phyloP scores from a whole-genome alignment of 2,329 filamentous ascomycete genomes.

The Penicillium sp. region DNA sequence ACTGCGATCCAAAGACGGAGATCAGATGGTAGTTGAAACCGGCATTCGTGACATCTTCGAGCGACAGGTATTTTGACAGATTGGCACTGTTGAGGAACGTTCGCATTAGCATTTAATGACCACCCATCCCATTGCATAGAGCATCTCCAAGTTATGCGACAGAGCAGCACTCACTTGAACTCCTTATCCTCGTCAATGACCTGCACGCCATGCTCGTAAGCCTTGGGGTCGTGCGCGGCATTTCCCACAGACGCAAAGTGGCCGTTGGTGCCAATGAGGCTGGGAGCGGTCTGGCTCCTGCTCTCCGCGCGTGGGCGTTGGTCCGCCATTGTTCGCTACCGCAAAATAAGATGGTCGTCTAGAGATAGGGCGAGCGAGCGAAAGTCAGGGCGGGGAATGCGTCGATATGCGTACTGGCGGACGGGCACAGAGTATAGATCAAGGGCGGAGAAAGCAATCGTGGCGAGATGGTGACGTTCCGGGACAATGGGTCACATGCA shows the following conservation, averaged over 20 bases:
- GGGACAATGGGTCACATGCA: constrained; percentile 13
- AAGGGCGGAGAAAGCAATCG: constrained; percentile 3
- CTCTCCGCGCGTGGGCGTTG: constrained; percentile 19
- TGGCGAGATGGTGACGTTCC: constrained; percentile 12
- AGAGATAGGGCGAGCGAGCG: neutral
- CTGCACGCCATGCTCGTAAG: constrained; percentile 89
- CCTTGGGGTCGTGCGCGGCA: constrained; percentile 29
- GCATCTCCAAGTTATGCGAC: neutral
- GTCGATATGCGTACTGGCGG: neutral
- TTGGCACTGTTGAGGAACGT: constrained; percentile 56
- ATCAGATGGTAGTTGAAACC: constrained; percentile 99
- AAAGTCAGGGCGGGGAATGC: neutral
- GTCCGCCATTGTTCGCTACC: constrained; percentile 1
- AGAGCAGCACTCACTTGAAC: constrained; percentile 70
- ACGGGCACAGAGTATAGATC: neutral
- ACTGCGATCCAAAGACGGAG: constrained; percentile 97
- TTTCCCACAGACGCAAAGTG: constrained; percentile 44
- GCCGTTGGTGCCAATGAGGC: constrained; percentile 42
- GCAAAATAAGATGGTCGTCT: neutral
- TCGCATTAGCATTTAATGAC: neutral
- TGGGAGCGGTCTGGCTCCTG: constrained; percentile 29
- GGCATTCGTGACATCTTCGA: constrained; percentile 74
- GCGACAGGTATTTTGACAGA: constrained; percentile 75
- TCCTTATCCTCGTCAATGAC: constrained; percentile 94
- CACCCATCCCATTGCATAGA: neutral